Evolutionary conservation across 1,284 basidiomycete genomes (phyloP).

Genomic region (Ceratobasidium sp.): DNA sequence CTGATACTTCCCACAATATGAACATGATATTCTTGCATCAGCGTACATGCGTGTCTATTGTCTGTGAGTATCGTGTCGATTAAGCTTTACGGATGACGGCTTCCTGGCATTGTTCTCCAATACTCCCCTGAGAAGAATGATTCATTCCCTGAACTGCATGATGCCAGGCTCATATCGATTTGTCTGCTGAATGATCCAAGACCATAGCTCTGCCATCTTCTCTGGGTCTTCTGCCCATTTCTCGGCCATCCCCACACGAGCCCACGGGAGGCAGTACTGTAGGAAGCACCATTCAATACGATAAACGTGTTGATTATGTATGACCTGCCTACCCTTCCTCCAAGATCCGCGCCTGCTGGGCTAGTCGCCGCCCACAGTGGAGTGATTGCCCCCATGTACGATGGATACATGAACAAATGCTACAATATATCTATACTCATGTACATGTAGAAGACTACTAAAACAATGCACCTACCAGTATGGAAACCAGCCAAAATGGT

Average conservation of each 20-base stretch:
- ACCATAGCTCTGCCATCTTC: conserved; percentile 32
- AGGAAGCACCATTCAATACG: neutral
- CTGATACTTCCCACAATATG: neutral
- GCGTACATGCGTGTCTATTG: conserved; percentile 22
- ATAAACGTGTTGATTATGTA: neutral
- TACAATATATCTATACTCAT: neutral
- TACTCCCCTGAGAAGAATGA: neutral
- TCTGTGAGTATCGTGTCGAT: neutral
- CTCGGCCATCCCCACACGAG: conserved; percentile 24
- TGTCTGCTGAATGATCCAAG: conserved; percentile 34
- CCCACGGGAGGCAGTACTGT: conserved; percentile 35
- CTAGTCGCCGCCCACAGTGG: conserved; percentile 36
- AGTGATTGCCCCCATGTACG: conserved; percentile 36
- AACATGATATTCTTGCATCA: conserved; percentile 20
- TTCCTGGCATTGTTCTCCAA: conserved; percentile 18
- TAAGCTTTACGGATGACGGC: neutral
- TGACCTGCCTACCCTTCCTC: conserved; percentile 26
- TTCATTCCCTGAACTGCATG: conserved; percentile 30
- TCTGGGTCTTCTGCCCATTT: conserved; percentile 36
- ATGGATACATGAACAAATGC: conserved; percentile 35
- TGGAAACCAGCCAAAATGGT: conserved; percentile 5
- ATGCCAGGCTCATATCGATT: conserved; percentile 29
- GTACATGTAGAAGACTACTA: neutral
- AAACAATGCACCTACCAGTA: conserved; percentile 26
- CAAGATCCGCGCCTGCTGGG: conserved; percentile 18